Conservation (phyloP, 176 grass and related monocot species). For the Echinochloa phyllopogon region DNA sequence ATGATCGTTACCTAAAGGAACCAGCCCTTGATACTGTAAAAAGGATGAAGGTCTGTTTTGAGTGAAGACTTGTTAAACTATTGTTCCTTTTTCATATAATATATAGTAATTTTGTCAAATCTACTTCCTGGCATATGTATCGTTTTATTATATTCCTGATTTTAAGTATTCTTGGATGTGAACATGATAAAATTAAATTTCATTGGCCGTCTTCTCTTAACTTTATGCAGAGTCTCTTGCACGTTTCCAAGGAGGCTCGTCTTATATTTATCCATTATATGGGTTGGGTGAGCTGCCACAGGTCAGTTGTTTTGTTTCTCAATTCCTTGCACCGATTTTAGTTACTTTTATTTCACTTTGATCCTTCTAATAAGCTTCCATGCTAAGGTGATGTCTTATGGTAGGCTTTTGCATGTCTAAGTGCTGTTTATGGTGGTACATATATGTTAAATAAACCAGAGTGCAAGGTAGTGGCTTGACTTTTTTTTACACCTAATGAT, state of each 20-base stretch:
- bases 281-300: conserved; percentile 92
- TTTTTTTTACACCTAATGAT: conserved; percentile 1
- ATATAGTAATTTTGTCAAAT: conserved; percentile 7
- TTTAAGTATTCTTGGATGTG: conserved; percentile 8
- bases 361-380: conserved; percentile 26
- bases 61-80: not conserved
- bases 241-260: conserved; percentile 91
- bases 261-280: conserved; percentile 94
- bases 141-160: not conserved
- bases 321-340: conserved; percentile 12
- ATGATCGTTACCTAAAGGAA: conserved; percentile 79
- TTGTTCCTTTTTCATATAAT: conserved; percentile 14
- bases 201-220: conserved; percentile 43
- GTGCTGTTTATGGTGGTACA: conserved; percentile 96
- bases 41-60: conserved; percentile 85
- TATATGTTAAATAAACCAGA: conserved; percentile 95
- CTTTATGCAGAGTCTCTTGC: conserved; percentile 84
- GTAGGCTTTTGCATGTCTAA: conserved; percentile 92
- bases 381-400: conserved; percentile 27
- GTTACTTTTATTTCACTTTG: not conserved
- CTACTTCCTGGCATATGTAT: conserved; percentile 1
- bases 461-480: conserved; percentile 71
- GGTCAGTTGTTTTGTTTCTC: conserved; percentile 54
- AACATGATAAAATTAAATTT: conserved; percentile 32
- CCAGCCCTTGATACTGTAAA: conserved; percentile 91